Percentiles rank a stretch among this genome's conserved stretches.
These are phyloP conservation scores for Talaromyces rugulosus DNA, from an alignment of 2,329 filamentous ascomycete species.

Conservation along the genomic window DNA sequence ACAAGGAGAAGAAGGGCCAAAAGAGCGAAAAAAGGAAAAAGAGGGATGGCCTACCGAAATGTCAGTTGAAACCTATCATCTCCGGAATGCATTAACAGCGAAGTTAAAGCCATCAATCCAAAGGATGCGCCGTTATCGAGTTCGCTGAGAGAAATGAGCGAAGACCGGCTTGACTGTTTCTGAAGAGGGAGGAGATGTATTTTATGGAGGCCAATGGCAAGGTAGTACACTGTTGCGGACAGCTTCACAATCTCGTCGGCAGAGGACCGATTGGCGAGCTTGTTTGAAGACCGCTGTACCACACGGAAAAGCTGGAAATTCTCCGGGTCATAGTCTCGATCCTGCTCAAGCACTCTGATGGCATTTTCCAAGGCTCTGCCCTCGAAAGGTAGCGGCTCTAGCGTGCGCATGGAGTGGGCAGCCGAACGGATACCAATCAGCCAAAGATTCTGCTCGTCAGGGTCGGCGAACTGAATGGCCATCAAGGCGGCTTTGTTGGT, in stretches of 20 bases:
- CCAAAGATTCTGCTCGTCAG: slow-evolving; percentile 64
- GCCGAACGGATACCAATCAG: slow-evolving; percentile 58
- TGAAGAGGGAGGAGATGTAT: slow-evolving; percentile 64
- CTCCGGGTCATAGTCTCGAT: slow-evolving; percentile 64
- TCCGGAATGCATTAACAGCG: slow-evolving; percentile 55
- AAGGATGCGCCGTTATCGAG: slow-evolving; percentile 52
- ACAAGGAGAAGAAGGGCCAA: slow-evolving; percentile 1
- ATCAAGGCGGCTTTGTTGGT: slow-evolving; percentile 57
- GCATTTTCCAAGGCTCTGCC: slow-evolving; percentile 59
- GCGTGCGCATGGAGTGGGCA: slow-evolving; percentile 51
- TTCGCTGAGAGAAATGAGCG: slow-evolving; percentile 51
- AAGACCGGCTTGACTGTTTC: slow-evolving; percentile 52
- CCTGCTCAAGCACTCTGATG: slow-evolving; percentile 58
- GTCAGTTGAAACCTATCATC: slow-evolving; percentile 65
- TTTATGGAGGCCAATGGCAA: slow-evolving; percentile 66
- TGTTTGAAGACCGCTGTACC: slow-evolving; percentile 58
- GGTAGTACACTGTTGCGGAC: slow-evolving; percentile 61
- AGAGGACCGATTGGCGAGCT: slow-evolving; percentile 54
- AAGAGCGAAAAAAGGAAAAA: background rate
- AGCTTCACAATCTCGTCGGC: slow-evolving; percentile 64
- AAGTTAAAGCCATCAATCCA: slow-evolving; percentile 60
- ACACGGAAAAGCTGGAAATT: slow-evolving; percentile 67
- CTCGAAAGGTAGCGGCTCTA: slow-evolving; percentile 52
- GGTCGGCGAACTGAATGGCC: slow-evolving; percentile 61
- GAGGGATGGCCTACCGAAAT: slow-evolving; percentile 46